Evolutionary conservation across 768 basidiomycete species (phyloP).

Genomic region (Porpolomopsis calyptriformis): DNA sequence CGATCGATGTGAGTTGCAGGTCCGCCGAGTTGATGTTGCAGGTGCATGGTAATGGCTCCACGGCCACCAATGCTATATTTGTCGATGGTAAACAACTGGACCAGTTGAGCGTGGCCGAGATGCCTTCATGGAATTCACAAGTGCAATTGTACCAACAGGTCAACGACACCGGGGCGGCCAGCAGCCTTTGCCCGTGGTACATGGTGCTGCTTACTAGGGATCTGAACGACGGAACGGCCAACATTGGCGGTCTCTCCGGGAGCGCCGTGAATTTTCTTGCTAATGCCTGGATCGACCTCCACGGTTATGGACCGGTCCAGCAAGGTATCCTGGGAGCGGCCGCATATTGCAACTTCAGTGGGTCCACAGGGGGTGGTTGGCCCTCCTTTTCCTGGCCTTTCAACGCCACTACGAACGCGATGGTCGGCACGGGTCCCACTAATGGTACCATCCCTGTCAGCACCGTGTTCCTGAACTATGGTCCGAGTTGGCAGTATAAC

Average conservation of each 20-base stretch:
- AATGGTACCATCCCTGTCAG: neutral
- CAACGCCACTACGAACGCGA: neutral
- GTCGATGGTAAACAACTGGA: slow-evolving; percentile 1
- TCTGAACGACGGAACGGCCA: neutral
- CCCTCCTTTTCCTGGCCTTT: neutral
- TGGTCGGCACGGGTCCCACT: neutral
- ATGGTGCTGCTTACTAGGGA: slow-evolving; percentile 2
- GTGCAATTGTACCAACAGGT: slow-evolving; percentile 3
- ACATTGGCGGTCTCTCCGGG: neutral
- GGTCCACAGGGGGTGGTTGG: slow-evolving; percentile 3
- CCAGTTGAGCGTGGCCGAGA: slow-evolving; percentile 1
- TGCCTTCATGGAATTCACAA: slow-evolving; percentile 1
- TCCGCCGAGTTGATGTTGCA: neutral
- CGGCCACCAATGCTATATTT: neutral
- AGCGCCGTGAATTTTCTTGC: neutral
- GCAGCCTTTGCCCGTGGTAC: slow-evolving; percentile 4
- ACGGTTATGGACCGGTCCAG: neutral
- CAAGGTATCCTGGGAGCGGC: slow-evolving; percentile 4
- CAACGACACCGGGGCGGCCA: slow-evolving; percentile 1
- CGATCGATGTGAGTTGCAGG: slow-evolving; percentile 2
- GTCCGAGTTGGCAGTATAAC: slow-evolving; percentile 4
- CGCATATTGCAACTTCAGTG: slow-evolving; percentile 2
- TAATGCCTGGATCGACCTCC: neutral
- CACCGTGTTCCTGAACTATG: slow-evolving; percentile 4
- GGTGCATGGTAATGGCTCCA: neutral